Conservation (phyloP, 176 grass and related monocot genomes). For the Aegilops sharonensis region DNA sequence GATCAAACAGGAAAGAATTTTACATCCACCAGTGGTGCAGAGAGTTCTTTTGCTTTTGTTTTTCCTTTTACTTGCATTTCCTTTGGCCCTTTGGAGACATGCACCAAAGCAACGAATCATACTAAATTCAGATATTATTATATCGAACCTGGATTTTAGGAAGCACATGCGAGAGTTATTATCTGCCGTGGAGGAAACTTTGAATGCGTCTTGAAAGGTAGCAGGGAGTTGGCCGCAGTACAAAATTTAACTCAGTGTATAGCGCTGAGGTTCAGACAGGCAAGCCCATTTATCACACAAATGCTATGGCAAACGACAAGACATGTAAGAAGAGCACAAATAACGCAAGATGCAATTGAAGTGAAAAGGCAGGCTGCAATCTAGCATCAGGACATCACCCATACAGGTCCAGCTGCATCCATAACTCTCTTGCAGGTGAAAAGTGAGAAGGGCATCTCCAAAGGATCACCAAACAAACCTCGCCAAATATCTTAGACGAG, state of each 20-base stretch:
- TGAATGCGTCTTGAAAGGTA: too few species aligned
- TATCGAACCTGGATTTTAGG: too few species aligned
- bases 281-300: neutral
- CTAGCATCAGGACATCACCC: neutral
- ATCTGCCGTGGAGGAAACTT: too few species aligned
- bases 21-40: neutral
- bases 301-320: neutral
- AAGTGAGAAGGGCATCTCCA: neutral
- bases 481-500: too few species aligned
- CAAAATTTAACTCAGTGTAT: neutral
- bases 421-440: conserved; percentile 7
- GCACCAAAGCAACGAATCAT: neutral
- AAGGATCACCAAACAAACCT: too few species aligned
- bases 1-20: neutral
- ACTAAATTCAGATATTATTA: too few species aligned
- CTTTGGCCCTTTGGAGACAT: neutral
- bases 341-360: neutral
- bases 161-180: too few species aligned
- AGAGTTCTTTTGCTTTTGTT: neutral
- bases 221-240: neutral
- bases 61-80: neutral
- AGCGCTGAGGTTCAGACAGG: neutral
- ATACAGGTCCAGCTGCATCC: neutral
- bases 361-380: conserved; percentile 5
- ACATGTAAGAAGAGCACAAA: neutral